Base-by-base conservation (phyloP, 495 filamentous ascomycete species). In the Aspergillus sclerotiicarbonarius region DNA sequence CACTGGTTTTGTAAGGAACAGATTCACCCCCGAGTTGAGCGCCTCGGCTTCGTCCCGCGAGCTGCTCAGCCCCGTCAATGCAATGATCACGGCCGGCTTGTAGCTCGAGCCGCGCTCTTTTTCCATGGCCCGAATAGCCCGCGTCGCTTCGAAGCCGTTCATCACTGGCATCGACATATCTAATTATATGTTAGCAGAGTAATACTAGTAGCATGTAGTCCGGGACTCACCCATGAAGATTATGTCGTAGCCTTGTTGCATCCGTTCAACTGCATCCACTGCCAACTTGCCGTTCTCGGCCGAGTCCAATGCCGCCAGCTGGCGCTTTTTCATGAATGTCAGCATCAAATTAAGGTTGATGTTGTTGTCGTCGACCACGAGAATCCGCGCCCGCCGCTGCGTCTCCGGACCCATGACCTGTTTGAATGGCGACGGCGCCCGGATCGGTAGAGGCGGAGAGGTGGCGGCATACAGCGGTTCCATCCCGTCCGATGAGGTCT, bases 111-210 rank as follows among this genome's bases (percentile, higher is more conserved):
- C 70, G 16, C 65, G 64, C 43, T 79, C 76, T 52, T 67, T 72
- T 67, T 91, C 88, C 43, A 88, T 74, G 16, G 77, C 71, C 8
- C 88, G 79, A 54, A 91, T 90, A 9, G 80, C 78, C 4, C 83
- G 80, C 10, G 88, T 89, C 9, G 87, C 82, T 66, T 88, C 87
- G n/a, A 90, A 81, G 8, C 88, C 88, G 54, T 89, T 85, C 78
- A 91, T 87, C 0, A 90, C 72, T 0, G 89, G 89, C 89, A 92
- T 91, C 16, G 84, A 85, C 51, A 91, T 86, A 53, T 90, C 86
- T 81, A 66, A 18, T 30, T 4, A 1, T 9, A 4, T 44, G 6
- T 3, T 41, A 31, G 37, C 21, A 51, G 46, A 21, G n/a, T n/a
- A n/a, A n/a, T n/a, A n/a, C n/a, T n/a, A n/a, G n/a, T n/a, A n/a